Conservation (phyloP, 2,329 filamentous ascomycete species). For the Endocalyx cinctus region DNA sequence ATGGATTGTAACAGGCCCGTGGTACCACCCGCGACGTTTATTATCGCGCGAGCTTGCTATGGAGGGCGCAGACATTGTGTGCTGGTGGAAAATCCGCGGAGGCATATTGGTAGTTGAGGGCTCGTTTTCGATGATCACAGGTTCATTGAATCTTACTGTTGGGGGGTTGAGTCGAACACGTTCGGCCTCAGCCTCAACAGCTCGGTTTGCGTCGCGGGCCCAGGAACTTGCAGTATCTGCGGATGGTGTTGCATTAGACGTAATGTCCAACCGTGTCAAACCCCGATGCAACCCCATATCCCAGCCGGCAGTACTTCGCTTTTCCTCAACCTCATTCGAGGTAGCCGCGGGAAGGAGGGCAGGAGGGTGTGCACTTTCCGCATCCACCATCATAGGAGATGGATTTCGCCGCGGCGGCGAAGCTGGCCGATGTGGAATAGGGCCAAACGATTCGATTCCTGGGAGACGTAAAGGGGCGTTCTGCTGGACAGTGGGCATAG, state of each 20-base stretch:
- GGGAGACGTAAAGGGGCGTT: constrained; percentile 67
- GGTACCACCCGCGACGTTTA: constrained; percentile 71
- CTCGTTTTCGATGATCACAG: constrained; percentile 25
- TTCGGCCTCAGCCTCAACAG: constrained; percentile 51
- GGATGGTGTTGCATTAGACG: constrained; percentile 41
- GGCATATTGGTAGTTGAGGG: constrained; percentile 9
- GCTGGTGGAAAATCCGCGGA: constrained; percentile 41
- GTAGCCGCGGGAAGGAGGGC: constrained; percentile 26
- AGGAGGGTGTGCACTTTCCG: constrained; percentile 35
- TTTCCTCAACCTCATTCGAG: constrained; percentile 37
- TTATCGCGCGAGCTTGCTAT: constrained; percentile 52
- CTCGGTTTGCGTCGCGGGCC: constrained; percentile 53
- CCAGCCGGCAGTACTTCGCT: constrained; percentile 52
- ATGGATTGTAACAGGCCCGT: constrained; percentile 42
- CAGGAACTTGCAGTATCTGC: constrained; percentile 50
- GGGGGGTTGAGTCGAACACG: constrained; percentile 41
- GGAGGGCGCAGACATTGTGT: constrained; percentile 56
- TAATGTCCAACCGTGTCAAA: constrained; percentile 63
- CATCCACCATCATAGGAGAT: constrained; percentile 76
- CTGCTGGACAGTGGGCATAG: constrained; percentile 39
- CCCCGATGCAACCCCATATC: constrained; percentile 63
- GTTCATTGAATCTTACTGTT: constrained; percentile 52
- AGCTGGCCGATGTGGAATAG: constrained; percentile 58
- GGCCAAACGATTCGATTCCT: constrained; percentile 88
- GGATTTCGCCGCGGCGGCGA: constrained; percentile 61